phyloP scores from a whole-genome alignment of 108 stramenopile species.

The Pseudonitzschia pungens region DNA sequence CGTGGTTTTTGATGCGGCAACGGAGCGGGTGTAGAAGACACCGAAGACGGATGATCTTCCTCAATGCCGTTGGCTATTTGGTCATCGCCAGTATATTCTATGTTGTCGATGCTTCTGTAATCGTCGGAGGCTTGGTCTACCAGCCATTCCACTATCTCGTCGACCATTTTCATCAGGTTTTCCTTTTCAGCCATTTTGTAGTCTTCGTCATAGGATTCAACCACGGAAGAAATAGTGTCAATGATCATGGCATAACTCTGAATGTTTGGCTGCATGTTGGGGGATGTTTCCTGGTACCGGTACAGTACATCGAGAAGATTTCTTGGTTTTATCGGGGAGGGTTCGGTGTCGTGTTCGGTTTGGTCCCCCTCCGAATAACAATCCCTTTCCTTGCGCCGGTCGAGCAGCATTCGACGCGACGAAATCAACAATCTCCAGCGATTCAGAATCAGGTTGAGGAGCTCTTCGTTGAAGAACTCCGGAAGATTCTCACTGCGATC shows the following conservation, averaged over 20 bases:
- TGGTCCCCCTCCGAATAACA: too few species aligned
- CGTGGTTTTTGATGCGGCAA: not conserved
- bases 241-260: conserved; percentile 41
- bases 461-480: conserved; percentile 25
- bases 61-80: not conserved
- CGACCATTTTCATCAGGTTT: conserved; percentile 15
- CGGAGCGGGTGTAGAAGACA: not conserved
- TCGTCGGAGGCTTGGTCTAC: conserved; percentile 17
- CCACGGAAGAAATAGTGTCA: conserved; percentile 25
- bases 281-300: conserved; percentile 14
- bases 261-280: conserved; percentile 30
- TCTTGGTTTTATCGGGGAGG: conserved; percentile 10
- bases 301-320: conserved; percentile 17
- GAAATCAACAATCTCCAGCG: conserved; percentile 31
- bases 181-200: conserved; percentile 16
- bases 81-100: not conserved
- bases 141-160: conserved; percentile 21
- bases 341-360: not conserved
- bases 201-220: conserved; percentile 7
- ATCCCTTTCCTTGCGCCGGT: not conserved
- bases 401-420: not conserved
- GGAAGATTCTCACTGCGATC: not conserved
- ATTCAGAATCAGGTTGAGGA: conserved; percentile 35
- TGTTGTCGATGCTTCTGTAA: not conserved
- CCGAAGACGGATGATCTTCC: not conserved